Evolutionary conservation across 2,329 filamentous ascomycete genomes (phyloP), one percentile per base, ranked within the genome.

Genomic region (Sporothrix luriei): DNA sequence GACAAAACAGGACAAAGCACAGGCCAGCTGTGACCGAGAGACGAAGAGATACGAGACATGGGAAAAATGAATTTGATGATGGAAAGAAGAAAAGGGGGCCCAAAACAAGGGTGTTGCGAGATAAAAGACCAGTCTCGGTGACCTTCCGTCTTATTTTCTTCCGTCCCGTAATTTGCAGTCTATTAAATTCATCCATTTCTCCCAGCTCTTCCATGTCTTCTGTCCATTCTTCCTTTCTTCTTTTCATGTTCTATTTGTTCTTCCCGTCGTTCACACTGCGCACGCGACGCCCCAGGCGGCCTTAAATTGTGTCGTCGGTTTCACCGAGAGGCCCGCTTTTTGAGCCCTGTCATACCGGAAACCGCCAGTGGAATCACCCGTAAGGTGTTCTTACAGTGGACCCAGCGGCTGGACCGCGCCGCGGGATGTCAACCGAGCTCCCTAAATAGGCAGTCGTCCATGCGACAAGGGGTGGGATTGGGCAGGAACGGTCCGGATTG

Each of bases 101-200:
- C 65, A 46, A 67, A 67, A 67, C 64, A 66, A 43, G 62, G 65
- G 51, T 6, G 13, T 62, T 43, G 38, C 57, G 57, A 62, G 57
- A 46, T 62, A 46, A 46, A 46, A 38, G 40, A 13, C 38, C 11
- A 9, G 57, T 57, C 54, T 57, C 38, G 57, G 16, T 66, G 29
- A 52, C 10, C 64, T 70, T 70, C 64, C 69, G 64, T 59, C 43
- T 70, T 66, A 52, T 68, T 68, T 55, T 70, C 69, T 70, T 70
- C 55, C 19, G 46, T 70, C 14, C 64, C 64, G 33, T 64, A 29
- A 43, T n/a, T 64, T 21, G 4, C 52, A 21, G 26, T 55, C n/a
- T 52, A 43, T 38, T 24, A 11, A 21, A 14, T 38, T 68, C 21
- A 2, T 61, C 40, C 21, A 26, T 24, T 21, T 61, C 33, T 21